Conservation (phyloP, 2,329 filamentous ascomycete genomes). For the Aspergillus japonicus region DNA sequence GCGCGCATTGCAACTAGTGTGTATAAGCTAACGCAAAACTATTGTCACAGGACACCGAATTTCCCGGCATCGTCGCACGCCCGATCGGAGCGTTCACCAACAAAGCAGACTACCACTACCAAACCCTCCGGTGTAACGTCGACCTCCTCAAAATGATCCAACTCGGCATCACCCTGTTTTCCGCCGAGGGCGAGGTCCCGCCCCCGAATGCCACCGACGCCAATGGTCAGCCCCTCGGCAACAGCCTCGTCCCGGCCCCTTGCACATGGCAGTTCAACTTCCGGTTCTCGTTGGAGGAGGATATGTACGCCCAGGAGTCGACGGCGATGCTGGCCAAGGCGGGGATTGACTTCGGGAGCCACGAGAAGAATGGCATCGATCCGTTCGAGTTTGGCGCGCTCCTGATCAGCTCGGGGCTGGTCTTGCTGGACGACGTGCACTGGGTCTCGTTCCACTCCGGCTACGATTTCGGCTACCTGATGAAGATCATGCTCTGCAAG, state of each 20-base stretch:
- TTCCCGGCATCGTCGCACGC: slow-evolving; percentile 93
- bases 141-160: slow-evolving; percentile 98
- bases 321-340: slow-evolving; percentile 87
- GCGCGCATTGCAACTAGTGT: no score
- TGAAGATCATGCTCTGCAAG: slow-evolving; percentile 84
- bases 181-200: slow-evolving; percentile 81
- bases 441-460: slow-evolving; percentile 98
- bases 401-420: slow-evolving; percentile 87
- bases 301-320: slow-evolving; percentile 97
- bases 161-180: slow-evolving; percentile 91
- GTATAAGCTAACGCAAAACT: neutral
- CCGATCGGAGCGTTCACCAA: slow-evolving; percentile 93
- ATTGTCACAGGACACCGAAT: slow-evolving; percentile 78
- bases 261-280: slow-evolving; percentile 99
- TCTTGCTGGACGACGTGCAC: slow-evolving; percentile 80
- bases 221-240: slow-evolving; percentile 51
- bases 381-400: slow-evolving; percentile 84
- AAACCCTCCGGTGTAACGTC: slow-evolving; percentile 94
- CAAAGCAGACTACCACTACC: slow-evolving; percentile 98
- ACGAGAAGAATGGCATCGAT: slow-evolving; percentile 87
- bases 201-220: slow-evolving; percentile 64
- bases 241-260: slow-evolving; percentile 62
- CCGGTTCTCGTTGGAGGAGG: slow-evolving; percentile 86
- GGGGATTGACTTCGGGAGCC: slow-evolving; percentile 84
- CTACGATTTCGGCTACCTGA: slow-evolving; percentile 96